Evolutionary conservation across 345 rosid species (phyloP).

Genomic region (Pistacia vera): DNA sequence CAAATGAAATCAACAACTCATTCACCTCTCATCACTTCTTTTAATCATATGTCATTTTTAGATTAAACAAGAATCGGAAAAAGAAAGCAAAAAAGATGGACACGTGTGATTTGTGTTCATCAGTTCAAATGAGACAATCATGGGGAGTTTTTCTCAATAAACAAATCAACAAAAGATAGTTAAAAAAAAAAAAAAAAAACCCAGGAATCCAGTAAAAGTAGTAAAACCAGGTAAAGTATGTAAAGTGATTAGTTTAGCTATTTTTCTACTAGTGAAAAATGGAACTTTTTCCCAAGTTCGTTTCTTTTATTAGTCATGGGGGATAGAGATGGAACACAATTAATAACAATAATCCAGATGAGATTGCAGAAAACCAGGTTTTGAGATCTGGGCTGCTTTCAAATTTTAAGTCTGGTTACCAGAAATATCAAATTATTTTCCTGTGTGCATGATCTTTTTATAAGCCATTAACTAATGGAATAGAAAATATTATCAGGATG

Average conservation of each 20-base stretch:
- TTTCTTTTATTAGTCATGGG: slow-evolving; percentile 19
- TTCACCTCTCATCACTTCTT: slow-evolving; percentile 14
- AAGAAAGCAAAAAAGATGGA: not conserved
- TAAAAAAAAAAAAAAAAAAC: slow-evolving; percentile 17
- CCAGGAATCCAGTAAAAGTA: slow-evolving; percentile 46
- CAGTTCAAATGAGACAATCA: slow-evolving; percentile 8
- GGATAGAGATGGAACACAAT: slow-evolving; percentile 9
- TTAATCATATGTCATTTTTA: slow-evolving; percentile 2
- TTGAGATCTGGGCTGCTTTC: slow-evolving; percentile 27
- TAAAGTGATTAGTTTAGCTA: slow-evolving; percentile 23
- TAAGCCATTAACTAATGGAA: not conserved
- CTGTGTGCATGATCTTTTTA: slow-evolving; percentile 15
- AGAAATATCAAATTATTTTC: slow-evolving; percentile 11
- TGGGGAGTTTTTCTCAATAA: not conserved
- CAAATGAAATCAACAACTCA: slow-evolving; percentile 26
- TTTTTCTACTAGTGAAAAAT: slow-evolving; percentile 7
- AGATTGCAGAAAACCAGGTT: slow-evolving; percentile 34
- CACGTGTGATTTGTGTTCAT: not conserved
- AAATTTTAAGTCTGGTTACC: not conserved
- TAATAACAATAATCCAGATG: slow-evolving; percentile 1
- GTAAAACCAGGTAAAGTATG: slow-evolving; percentile 28
- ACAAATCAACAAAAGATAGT: not conserved
- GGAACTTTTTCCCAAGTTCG: not conserved
- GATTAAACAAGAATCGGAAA: not conserved
- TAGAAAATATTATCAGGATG: slow-evolving; percentile 14